Conservation (phyloP, 164 flowering plant species). For the Magnolia changhungtana region DNA sequence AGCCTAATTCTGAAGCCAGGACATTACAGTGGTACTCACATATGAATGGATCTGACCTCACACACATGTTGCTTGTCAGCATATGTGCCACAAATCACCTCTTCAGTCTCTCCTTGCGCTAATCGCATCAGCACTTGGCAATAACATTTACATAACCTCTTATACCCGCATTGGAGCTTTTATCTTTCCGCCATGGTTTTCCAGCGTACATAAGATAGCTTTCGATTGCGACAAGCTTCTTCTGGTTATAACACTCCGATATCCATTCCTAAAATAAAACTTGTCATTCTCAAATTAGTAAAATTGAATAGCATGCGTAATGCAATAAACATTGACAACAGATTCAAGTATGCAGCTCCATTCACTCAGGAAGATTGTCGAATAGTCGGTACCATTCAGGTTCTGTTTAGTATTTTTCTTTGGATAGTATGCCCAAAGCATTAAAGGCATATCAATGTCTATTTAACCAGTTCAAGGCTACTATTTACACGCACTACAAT, state of each 20-base stretch:
- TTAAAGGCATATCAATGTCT: neutral
- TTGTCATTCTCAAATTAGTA: neutral
- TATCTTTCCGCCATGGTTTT: conserved; percentile 77
- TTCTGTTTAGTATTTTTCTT: neutral
- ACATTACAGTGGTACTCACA: neutral
- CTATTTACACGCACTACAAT: no score
- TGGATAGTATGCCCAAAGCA: neutral
- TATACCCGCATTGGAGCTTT: conserved; percentile 15
- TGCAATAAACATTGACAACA: neutral
- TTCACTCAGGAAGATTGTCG: neutral
- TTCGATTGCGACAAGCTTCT: conserved; percentile 82
- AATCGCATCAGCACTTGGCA: neutral
- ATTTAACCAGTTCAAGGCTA: no score
- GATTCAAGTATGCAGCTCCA: neutral
- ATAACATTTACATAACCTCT: conserved; percentile 30
- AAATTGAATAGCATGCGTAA: neutral
- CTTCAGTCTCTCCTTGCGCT: neutral
- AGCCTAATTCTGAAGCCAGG: neutral
- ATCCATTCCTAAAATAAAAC: conserved; percentile 70
- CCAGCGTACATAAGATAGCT: conserved; percentile 91
- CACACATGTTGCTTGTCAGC: neutral
- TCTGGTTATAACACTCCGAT: conserved; percentile 67
- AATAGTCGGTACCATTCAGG: neutral
- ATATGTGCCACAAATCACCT: neutral
- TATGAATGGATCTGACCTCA: neutral